Base-by-base conservation (phyloP, 805 yeast genomes). In the Cyberlindnera misumaiensis region DNA sequence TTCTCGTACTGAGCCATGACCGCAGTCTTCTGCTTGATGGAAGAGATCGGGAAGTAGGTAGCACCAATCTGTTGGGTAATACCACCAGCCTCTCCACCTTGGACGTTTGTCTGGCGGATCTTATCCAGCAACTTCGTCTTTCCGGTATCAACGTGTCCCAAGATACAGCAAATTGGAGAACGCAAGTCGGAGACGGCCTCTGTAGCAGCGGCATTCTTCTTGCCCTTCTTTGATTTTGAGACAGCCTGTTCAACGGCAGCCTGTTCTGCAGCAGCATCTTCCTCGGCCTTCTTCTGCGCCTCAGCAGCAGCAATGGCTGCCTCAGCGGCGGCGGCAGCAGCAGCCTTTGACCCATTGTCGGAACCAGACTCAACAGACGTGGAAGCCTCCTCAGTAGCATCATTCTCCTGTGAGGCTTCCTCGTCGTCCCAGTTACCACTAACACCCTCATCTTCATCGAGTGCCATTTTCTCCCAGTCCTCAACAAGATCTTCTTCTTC, bases 31-130 rank as follows among this genome's bases (percentile, higher is more conserved):
- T 79, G 79, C 63, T 81, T 80, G 56, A 93, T 86, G 31, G 97
- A 88, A 24, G 83, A 94, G 51, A 93, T 88, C 45, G 98, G 98
- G 86, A 93, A 93, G 63, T 93, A 93, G 16, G 99, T 93, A 40
- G 99, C 99, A 77, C 99, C 99, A 60, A 93, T 93, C 68, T 93
- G 99, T 75, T 93, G 99, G 48, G 99, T 93, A 63, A 93, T 93
- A 72, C 99, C 99, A 72, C 99, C 99, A 40, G 99, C 99, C 70
- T 93, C 99, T 59, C 98, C 99, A 63, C 97, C 99, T 71, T 93
- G 99, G 45, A 93, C 99, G 59, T 93, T 93, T 30, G 97, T 93
- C 70, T 90, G 97, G 70, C 99, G 90, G 52, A 93, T 81, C 66
- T 93, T 93, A 62, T 93, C 99, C 62, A 93, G 73, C 49, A 93